Conservation (phyloP, 257 asterid genomes). For the Ballota nigra region DNA sequence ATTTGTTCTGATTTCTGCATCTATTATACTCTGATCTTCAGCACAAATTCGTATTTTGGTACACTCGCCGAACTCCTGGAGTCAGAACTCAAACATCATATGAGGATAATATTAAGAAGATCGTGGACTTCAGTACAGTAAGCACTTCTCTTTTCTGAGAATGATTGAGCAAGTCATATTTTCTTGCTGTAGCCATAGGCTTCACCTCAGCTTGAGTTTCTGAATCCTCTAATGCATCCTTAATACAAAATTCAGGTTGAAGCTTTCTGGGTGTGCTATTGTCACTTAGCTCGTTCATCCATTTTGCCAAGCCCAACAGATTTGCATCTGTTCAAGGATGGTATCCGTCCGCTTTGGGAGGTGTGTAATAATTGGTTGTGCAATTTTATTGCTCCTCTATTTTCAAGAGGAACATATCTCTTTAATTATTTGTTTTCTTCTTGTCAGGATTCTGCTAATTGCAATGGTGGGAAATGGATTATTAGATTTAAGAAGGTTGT, state of each 20-base stretch:
- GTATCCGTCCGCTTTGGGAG: slow-evolving; percentile 99
- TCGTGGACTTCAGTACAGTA: slow-evolving; percentile 91
- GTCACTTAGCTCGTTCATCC: slow-evolving; percentile 89
- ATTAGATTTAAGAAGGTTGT: slow-evolving; percentile 89
- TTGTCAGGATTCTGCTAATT: slow-evolving; percentile 87
- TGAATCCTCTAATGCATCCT: slow-evolving; percentile 7
- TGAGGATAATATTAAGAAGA: slow-evolving; percentile 91
- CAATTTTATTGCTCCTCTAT: slow-evolving; percentile 14
- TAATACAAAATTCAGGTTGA: slow-evolving; percentile 58
- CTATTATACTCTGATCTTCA: slow-evolving; percentile 33
- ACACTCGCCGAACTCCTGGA: slow-evolving; percentile 97
- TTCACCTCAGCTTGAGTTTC: slow-evolving; percentile 6
- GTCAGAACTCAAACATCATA: slow-evolving; percentile 82
- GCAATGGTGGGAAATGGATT: slow-evolving; percentile 98
- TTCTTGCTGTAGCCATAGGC: neutral
- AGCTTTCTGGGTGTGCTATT: slow-evolving; percentile 93
- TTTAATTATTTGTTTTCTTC: neutral
- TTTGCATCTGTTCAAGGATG: slow-evolving; percentile 95
- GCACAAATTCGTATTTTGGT: slow-evolving; percentile 90
- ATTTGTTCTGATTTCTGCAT: slow-evolving; percentile 11
- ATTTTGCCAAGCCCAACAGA: slow-evolving; percentile 91
- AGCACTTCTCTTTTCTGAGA: slow-evolving; percentile 26
- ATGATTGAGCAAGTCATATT: neutral
- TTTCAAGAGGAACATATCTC: neutral
- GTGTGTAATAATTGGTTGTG: slow-evolving; percentile 36